Conservation (phyloP, 495 filamentous ascomycete species). For the Penicillium desertorum region DNA sequence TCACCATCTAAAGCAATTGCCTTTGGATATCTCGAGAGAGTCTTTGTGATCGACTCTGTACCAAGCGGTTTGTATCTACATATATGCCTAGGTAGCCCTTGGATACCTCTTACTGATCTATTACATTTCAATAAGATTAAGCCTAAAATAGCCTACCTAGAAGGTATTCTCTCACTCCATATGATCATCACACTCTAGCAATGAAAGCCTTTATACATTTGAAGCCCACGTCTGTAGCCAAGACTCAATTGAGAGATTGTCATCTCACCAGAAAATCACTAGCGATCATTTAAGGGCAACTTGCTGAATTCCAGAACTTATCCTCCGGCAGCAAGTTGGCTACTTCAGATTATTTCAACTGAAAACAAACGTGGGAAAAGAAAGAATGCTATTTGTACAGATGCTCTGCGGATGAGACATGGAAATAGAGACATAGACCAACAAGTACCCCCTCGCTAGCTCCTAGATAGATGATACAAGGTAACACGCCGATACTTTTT, state of each 20-base stretch:
- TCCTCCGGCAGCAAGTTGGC: not conserved
- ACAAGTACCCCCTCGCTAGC: conserved; percentile 14
- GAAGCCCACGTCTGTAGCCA: not conserved
- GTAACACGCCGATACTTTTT: conserved; percentile 20
- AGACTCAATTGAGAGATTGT: not conserved
- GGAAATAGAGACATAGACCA: conserved; percentile 13
- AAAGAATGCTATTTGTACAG: conserved; percentile 32
- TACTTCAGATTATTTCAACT: not conserved
- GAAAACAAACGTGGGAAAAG: not conserved
- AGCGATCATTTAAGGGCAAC: not conserved
- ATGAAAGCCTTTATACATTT: not conserved
- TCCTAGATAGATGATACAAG: conserved; percentile 15
- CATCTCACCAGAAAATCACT: not conserved
- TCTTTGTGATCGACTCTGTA: conserved; percentile 4
- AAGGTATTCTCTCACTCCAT: too few species aligned
- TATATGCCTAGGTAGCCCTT: not conserved
- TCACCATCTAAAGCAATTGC: not conserved
- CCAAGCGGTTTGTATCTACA: not conserved
- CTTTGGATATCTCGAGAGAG: conserved; percentile 1
- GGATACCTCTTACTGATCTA: not conserved
- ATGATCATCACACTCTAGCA: not conserved
- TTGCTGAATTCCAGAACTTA: not conserved
- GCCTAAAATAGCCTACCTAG: not conserved
- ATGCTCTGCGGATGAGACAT: conserved; percentile 11
- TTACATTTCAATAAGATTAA: not conserved